Base-by-base conservation (phyloP, 2,329 filamentous ascomycete species). In the Neonectria magnoliae region DNA sequence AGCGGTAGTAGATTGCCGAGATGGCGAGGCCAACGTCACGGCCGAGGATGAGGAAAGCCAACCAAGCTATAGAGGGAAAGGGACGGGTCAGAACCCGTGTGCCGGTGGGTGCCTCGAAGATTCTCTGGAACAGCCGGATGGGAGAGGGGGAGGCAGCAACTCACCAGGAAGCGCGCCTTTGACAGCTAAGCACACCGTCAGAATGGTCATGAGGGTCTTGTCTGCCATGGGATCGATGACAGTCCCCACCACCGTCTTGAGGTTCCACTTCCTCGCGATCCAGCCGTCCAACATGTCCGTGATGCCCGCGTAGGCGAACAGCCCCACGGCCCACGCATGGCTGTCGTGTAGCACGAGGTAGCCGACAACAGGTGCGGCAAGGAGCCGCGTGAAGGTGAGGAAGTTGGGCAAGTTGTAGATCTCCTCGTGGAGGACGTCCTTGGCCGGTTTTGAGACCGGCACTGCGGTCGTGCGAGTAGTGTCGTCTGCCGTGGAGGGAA, bases 381-480 rank as follows among this genome's bases (percentile, higher is more conserved):
- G 77, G 42, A 99, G 88, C 3, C 96, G 92, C 2, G 93, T 93
- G 70, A 95, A 90, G 1, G 96, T 99, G 57, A 99, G 86, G 66
- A 97, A 85, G 77, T 99, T 99, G 44, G 96, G 96, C n/a, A 99
- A 76, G 38, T 93, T 99, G 82, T 97, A 98, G 76, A 99, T 97
- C 76, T 99, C 94, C 81, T 99, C 96, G 77, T 91, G 67, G 33
- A 68, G 55, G 53, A 65, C 65, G 44, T 70, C 68, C 41, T 60
- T 50, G 47, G 48, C 27, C n/a, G 59, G 29, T 20, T 38, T 62
- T 18, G 60, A 36, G 22, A 41, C 22, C 13, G 47, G 8, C n/a
- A 38, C 18, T 11, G 59, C 29, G 36, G 63, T 59, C 51, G 50
- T 36, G 50, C 42, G 55, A 41, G 59, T 29, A 20, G 54, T 25